These are phyloP conservation scores for Nidularia pulvinata DNA, from an alignment of 768 basidiomycete genomes.

Conservation along the genomic window DNA sequence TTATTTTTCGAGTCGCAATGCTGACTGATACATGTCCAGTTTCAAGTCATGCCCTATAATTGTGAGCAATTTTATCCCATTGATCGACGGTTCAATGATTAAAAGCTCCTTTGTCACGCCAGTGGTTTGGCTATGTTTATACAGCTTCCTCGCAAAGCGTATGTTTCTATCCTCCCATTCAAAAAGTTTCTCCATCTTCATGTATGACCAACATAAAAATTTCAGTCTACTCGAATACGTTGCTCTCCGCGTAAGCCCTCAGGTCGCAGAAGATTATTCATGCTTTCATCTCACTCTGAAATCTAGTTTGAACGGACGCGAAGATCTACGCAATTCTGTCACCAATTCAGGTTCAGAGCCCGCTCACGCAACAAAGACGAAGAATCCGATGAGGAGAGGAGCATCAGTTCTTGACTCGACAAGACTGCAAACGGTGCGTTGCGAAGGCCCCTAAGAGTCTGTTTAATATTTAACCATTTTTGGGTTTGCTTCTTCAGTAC, in stretches of 20 bases:
- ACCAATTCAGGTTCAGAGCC: not conserved
- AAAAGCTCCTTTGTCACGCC: not conserved
- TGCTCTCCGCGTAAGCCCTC: no score
- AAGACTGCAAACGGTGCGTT: not conserved
- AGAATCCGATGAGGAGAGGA: not conserved
- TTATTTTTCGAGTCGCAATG: not conserved
- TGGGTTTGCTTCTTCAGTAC: not conserved
- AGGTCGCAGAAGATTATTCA: no score
- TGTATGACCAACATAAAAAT: not conserved
- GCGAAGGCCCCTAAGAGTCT: not conserved
- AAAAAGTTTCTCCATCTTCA: not conserved
- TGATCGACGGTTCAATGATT: not conserved
- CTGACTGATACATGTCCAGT: not conserved
- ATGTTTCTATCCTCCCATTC: not conserved
- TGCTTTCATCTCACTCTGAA: not conserved
- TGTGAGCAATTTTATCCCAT: not conserved
- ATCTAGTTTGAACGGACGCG: not conserved
- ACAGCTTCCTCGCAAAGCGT: not conserved
- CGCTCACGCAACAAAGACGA: not conserved
- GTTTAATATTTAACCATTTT: not conserved
- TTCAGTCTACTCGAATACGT: not conserved
- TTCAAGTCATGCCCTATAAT: not conserved
- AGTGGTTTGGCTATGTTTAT: not conserved
- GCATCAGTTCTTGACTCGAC: not conserved
- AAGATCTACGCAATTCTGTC: not conserved